Evolutionary conservation across 2,329 filamentous ascomycete genomes (phyloP).

Genomic region (Thermothelomyces thermophilus): DNA sequence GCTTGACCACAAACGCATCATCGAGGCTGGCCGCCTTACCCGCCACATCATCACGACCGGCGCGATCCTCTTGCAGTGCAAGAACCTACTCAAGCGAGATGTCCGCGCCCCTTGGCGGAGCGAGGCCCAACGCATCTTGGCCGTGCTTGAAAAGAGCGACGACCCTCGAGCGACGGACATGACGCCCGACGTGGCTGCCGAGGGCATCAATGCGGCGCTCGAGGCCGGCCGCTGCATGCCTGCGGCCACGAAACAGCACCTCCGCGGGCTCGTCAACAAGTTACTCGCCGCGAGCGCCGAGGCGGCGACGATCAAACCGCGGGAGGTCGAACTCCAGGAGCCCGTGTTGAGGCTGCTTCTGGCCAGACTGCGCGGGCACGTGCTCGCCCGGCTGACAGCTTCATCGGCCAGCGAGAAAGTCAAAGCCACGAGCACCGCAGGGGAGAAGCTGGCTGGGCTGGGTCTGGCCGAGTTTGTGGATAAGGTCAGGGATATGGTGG

Average conservation of each 20-base stretch:
- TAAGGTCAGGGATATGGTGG: conserved; percentile 61
- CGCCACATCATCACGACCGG: conserved; percentile 65
- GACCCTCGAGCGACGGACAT: conserved; percentile 33
- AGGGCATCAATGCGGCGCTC: conserved; percentile 56
- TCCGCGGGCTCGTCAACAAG: conserved; percentile 51
- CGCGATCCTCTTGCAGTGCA: conserved; percentile 70
- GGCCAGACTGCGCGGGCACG: conserved; percentile 59
- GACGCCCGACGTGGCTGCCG: conserved; percentile 45
- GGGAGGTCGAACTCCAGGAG: conserved; percentile 40
- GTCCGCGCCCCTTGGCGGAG: conserved; percentile 71
- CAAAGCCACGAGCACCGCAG: conserved; percentile 59
- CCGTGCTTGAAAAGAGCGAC: conserved; percentile 53
- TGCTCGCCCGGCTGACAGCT: conserved; percentile 58
- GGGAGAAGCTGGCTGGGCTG: conserved; percentile 61
- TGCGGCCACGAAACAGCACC: conserved; percentile 51
- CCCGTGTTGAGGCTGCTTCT: conserved; percentile 61
- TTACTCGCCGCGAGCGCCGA: conserved; percentile 47
- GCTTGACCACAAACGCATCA: conserved; percentile 60
- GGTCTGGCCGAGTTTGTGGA: conserved; percentile 69
- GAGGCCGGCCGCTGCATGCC: conserved; percentile 60
- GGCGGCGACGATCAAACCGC: conserved; percentile 29
- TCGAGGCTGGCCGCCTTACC: conserved; percentile 48
- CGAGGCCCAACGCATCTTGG: conserved; percentile 64
- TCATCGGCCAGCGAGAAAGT: conserved; percentile 64
- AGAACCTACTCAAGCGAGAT: conserved; percentile 76